phyloP scores from a whole-genome alignment of 345 rosid genomes.

The Excoecaria agallocha region DNA sequence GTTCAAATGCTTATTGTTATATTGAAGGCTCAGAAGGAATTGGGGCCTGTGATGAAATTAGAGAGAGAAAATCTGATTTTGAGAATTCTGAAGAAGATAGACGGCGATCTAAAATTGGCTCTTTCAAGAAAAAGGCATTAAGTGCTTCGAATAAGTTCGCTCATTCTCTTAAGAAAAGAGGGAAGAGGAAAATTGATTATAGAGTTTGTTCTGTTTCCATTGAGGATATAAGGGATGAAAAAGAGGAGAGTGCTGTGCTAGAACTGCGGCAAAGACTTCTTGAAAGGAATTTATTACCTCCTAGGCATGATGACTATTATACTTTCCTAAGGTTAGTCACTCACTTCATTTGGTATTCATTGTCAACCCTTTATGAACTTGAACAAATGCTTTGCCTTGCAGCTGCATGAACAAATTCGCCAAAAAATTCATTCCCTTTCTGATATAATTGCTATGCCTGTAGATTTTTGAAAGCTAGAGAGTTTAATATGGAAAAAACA shows the following conservation, averaged over 20 bases:
- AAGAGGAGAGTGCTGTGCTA: slow-evolving; percentile 70
- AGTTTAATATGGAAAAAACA: slow-evolving; percentile 69
- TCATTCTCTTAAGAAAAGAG: slow-evolving; percentile 89
- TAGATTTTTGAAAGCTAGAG: slow-evolving; percentile 93
- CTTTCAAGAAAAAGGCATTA: slow-evolving; percentile 82
- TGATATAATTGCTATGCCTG: slow-evolving; percentile 19
- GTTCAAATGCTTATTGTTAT: slow-evolving; percentile 13
- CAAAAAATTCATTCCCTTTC: slow-evolving; percentile 3
- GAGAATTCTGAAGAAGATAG: slow-evolving; percentile 82
- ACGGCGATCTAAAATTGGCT: slow-evolving; percentile 76
- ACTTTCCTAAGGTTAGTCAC: slow-evolving; percentile 65
- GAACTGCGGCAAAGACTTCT: slow-evolving; percentile 70
- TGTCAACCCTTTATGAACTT: background rate
- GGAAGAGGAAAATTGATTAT: slow-evolving; percentile 82
- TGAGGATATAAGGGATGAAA: slow-evolving; percentile 82
- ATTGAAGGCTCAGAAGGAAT: slow-evolving; percentile 54
- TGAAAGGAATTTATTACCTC: slow-evolving; percentile 66
- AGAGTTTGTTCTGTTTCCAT: slow-evolving; percentile 74
- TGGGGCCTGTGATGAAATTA: slow-evolving; percentile 50
- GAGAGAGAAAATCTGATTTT: slow-evolving; percentile 78
- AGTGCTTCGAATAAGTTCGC: slow-evolving; percentile 91
- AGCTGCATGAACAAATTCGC: slow-evolving; percentile 14
- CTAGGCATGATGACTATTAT: slow-evolving; percentile 85
- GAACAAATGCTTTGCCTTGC: slow-evolving; percentile 16
- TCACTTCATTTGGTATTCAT: slow-evolving; percentile 4